phyloP scores from a whole-genome alignment of 495 filamentous ascomycete genomes.

The Neurospora discreta region DNA sequence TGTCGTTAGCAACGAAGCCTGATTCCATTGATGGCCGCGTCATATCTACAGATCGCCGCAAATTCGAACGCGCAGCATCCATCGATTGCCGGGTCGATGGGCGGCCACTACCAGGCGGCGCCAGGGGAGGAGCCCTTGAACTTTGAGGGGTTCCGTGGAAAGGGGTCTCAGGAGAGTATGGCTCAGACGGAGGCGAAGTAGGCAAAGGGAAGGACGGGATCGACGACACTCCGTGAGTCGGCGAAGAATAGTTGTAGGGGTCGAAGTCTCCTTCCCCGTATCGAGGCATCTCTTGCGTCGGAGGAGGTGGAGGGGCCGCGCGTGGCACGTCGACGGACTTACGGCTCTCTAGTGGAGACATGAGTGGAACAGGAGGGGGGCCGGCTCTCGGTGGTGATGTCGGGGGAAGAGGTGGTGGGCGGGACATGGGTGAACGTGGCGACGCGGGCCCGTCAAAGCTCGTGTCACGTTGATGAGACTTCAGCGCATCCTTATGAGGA shows the following conservation, averaged over 20 bases:
- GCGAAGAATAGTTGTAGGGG: constrained; percentile 54
- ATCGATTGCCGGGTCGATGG: constrained; percentile 52
- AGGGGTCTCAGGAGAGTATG: constrained; percentile 13
- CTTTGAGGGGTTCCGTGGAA: constrained; percentile 21
- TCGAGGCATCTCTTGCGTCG: constrained; percentile 34
- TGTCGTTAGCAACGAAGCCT: constrained; percentile 73
- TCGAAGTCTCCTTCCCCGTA: constrained; percentile 63
- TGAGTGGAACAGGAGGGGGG: constrained; percentile 51
- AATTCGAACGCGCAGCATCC: constrained; percentile 47
- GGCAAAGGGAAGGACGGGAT: constrained; percentile 36
- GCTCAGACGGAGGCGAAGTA: constrained; percentile 36
- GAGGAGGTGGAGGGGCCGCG: constrained; percentile 54
- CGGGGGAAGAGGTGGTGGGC: constrained; percentile 33
- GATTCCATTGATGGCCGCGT: constrained; percentile 51
- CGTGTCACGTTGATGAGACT: constrained; percentile 65
- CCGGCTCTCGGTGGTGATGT: constrained; percentile 34
- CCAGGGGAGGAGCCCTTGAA: constrained; percentile 33
- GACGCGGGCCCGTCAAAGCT: constrained; percentile 48
- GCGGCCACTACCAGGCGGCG: constrained; percentile 34
- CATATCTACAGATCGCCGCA: constrained; percentile 63
- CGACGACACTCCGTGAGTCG: constrained; percentile 20
- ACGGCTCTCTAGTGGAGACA: constrained; percentile 32
- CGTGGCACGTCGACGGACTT: constrained; percentile 60
- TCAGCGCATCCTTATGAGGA: constrained; percentile 84
- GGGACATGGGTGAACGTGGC: constrained; percentile 34